A percentile compares a stretch with the other conserved stretches of the same genome.
phyloP scores from a whole-genome alignment of 1,139 yeast genomes.

The Yamadazyma dushanensis region DNA sequence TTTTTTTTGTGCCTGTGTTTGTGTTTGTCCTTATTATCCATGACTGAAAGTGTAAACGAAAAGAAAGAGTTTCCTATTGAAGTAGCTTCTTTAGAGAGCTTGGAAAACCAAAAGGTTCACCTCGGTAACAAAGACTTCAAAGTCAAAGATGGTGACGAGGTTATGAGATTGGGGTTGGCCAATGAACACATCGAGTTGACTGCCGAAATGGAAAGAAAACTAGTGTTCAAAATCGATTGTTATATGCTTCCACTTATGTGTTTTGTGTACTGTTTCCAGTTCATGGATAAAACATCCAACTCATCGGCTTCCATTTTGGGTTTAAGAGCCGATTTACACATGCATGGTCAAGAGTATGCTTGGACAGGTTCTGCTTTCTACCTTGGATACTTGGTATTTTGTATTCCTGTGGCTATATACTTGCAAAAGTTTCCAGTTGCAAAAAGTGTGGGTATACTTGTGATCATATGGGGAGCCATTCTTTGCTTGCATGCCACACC shows the following conservation, averaged over 20 bases:
- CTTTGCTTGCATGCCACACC: conserved; percentile 30
- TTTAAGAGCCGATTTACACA: conserved; percentile 44
- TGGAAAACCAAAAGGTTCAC: conserved; percentile 7
- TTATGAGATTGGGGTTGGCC: conserved; percentile 28
- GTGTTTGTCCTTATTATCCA: too few species aligned
- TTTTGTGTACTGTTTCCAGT: conserved; percentile 56
- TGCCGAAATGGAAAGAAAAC: conserved; percentile 17
- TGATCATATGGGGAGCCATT: conserved; percentile 32
- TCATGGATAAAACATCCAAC: conserved; percentile 63
- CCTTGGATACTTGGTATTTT: conserved; percentile 51
- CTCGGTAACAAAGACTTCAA: conserved; percentile 13
- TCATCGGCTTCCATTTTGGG: conserved; percentile 65
- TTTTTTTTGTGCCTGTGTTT: too few species aligned
- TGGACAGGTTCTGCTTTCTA: conserved; percentile 64
- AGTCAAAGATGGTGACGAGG: conserved; percentile 31
- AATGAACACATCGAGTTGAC: conserved; percentile 19
- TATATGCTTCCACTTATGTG: conserved; percentile 57
- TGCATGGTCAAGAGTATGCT: conserved; percentile 53
- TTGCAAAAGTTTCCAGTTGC: conserved; percentile 40
- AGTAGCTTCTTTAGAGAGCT: conserved; percentile 8
- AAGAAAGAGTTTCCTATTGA: conserved; percentile 2
- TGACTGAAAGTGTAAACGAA: neutral
- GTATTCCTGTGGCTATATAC: conserved; percentile 43
- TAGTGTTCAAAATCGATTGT: conserved; percentile 36
- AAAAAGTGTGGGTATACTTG: conserved; percentile 23